These are phyloP conservation scores for Rauvolfia tetraphylla DNA, from an alignment of 257 asterid species.

Conservation along the genomic window DNA sequence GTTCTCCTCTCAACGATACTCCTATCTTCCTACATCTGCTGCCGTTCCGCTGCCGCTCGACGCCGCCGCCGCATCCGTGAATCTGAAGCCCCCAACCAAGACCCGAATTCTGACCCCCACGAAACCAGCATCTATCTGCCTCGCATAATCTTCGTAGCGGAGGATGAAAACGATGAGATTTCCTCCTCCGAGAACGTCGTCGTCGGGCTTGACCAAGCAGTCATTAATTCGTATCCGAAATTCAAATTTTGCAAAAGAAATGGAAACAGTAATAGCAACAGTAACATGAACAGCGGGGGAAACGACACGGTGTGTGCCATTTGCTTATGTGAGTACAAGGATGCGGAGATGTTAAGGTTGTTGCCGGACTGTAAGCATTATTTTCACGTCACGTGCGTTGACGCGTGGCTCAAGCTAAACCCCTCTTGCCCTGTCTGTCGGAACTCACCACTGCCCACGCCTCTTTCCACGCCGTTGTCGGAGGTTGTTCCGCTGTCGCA, in stretches of 20 bases:
- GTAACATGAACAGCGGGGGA: slow-evolving; percentile 12
- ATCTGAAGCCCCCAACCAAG: neutral
- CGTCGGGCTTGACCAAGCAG: slow-evolving; percentile 78
- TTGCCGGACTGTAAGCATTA: slow-evolving; percentile 88
- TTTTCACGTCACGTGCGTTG: slow-evolving; percentile 84
- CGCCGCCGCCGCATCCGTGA: slow-evolving; percentile 46
- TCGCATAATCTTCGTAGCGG: slow-evolving; percentile 75
- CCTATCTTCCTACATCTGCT: slow-evolving; percentile 76
- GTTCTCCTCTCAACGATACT: slow-evolving; percentile 68
- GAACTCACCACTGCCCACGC: slow-evolving; percentile 92
- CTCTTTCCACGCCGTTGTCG: slow-evolving; percentile 85
- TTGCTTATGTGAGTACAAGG: slow-evolving; percentile 81
- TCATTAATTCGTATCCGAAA: slow-evolving; percentile 77
- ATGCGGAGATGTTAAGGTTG: slow-evolving; percentile 81
- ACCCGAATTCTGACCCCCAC: slow-evolving; percentile 17
- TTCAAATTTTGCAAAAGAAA: slow-evolving; percentile 47
- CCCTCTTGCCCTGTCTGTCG: slow-evolving; percentile 92
- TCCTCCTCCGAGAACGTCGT: slow-evolving; percentile 38
- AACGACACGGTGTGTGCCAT: slow-evolving; percentile 70
- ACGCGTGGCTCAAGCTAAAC: slow-evolving; percentile 89
- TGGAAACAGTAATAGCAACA: slow-evolving; percentile 4
- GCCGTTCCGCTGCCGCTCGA: slow-evolving; percentile 60
- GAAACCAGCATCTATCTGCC: slow-evolving; percentile 72
- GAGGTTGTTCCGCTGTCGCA: slow-evolving; percentile 98
- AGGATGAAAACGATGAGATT: slow-evolving; percentile 45